Percentiles rank a stretch among this genome's conserved stretches.
Evolutionary conservation across 345 rosid species (phyloP).

Genomic region (Firmiana major): DNA sequence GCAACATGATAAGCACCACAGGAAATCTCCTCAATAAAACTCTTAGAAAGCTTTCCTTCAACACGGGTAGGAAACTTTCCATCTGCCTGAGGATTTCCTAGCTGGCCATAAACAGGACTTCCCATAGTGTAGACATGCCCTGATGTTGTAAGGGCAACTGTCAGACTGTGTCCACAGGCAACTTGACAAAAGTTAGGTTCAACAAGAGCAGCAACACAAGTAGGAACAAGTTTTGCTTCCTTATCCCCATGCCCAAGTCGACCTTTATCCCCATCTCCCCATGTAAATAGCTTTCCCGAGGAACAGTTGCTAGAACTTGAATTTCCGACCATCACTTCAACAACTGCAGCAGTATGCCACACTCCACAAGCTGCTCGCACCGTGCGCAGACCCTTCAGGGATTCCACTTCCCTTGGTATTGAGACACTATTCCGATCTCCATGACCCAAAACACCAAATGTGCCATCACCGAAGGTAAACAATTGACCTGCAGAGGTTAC

Average conservation of each 20-base stretch:
- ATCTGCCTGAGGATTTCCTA: constrained; percentile 86
- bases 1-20: constrained; percentile 98
- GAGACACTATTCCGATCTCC: constrained; percentile 62
- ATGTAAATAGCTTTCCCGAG: constrained; percentile 88
- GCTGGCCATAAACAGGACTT: constrained; percentile 94
- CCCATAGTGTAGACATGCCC: constrained; percentile 97
- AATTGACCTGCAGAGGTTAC: constrained; percentile 73
- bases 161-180: constrained; percentile 89
- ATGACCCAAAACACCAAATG: constrained; percentile 80
- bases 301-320: constrained; percentile 93
- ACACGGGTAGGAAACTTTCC: constrained; percentile 81
- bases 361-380: constrained; percentile 81
- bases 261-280: constrained; percentile 99
- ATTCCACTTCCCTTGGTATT: constrained; percentile 73
- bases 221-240: constrained; percentile 87
- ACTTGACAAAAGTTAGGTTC: constrained; percentile 95
- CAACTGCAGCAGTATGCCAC: constrained; percentile 92
- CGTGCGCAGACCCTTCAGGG: constrained; percentile 73
- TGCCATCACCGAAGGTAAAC: constrained; percentile 80
- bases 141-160: constrained; percentile 80
- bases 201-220: constrained; percentile 94
- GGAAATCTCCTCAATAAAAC: constrained; percentile 88
- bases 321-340: constrained; percentile 94
- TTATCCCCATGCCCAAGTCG: constrained; percentile 98
- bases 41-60: constrained; percentile 84